Evolutionary conservation across 305 asterid species (phyloP).

Genomic region (Solanum hybrid): DNA sequence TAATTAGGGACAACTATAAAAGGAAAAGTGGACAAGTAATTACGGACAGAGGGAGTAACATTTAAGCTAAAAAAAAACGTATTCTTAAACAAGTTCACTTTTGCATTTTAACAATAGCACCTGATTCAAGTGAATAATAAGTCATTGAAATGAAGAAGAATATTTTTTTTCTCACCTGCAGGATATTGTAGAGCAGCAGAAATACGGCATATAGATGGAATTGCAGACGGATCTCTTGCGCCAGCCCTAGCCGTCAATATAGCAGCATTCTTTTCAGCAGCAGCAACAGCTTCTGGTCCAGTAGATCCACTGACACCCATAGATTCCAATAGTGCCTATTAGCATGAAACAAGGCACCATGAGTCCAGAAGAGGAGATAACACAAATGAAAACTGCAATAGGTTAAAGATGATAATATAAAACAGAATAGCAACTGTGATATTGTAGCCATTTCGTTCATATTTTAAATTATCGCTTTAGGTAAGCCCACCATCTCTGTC

Average conservation of each 20-base stretch:
- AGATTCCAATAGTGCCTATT: constrained; percentile 84
- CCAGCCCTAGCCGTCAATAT: constrained; percentile 96
- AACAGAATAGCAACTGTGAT: neutral
- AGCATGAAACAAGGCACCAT: constrained; percentile 9
- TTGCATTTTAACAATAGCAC: neutral
- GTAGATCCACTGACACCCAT: constrained; percentile 69
- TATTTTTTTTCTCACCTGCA: constrained; percentile 45
- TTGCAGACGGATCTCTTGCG: constrained; percentile 88
- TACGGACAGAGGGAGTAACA: neutral
- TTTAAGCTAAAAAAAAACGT: neutral
- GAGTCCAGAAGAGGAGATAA: neutral
- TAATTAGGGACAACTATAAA: too few species aligned
- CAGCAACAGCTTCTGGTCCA: constrained; percentile 80
- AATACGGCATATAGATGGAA: constrained; percentile 94
- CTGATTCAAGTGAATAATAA: constrained; percentile 7
- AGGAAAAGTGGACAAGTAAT: too few species aligned
- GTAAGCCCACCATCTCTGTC: neutral
- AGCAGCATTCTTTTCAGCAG: constrained; percentile 85
- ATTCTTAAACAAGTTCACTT: neutral
- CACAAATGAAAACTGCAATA: neutral
- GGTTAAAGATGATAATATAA: neutral
- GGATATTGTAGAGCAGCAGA: constrained; percentile 94
- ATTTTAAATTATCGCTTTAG: neutral
- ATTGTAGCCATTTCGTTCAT: neutral
- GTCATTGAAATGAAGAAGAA: constrained; percentile 7